A percentile compares a stretch with the other conserved stretches of the same genome.
These are phyloP conservation scores for Pseudogymnoascus sp. DNA, from an alignment of 2,329 filamentous ascomycete species.

Conservation along the genomic window DNA sequence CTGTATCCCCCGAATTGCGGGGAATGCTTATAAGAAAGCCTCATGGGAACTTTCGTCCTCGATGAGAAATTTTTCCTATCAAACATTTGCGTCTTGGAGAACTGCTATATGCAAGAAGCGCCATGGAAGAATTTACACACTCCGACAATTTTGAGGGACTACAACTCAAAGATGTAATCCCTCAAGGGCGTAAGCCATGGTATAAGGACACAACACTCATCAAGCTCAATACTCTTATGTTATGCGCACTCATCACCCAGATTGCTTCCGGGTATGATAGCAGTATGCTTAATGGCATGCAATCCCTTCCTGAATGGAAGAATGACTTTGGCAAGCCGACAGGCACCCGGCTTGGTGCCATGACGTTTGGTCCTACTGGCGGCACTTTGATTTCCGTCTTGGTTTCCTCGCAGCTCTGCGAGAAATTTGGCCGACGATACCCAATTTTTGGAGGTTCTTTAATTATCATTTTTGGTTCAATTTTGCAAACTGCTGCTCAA, in stretches of 20 bases:
- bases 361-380: slow-evolving; percentile 33
- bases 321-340: slow-evolving; percentile 32
- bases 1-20: neutral
- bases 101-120: neutral
- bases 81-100: neutral
- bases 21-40: slow-evolving; percentile 1
- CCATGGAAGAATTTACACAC: neutral
- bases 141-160: slow-evolving; percentile 3
- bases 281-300: slow-evolving; percentile 16
- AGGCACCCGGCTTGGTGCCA: slow-evolving; percentile 32
- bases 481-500: slow-evolving; percentile 24
- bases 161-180: slow-evolving; percentile 8
- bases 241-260: slow-evolving; percentile 29
- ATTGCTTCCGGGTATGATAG: slow-evolving; percentile 30
- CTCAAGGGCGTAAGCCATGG: slow-evolving; percentile 16
- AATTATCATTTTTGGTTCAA: slow-evolving; percentile 26
- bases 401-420: slow-evolving; percentile 23
- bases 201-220: slow-evolving; percentile 20
- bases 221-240: slow-evolving; percentile 29
- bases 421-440: slow-evolving; percentile 23
- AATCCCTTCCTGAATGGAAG: slow-evolving; percentile 13
- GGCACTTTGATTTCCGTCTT: slow-evolving; percentile 32
- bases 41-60: neutral
- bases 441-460: slow-evolving; percentile 26
- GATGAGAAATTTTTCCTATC: neutral